These are phyloP conservation scores for Telopea speciosissima DNA, from an alignment of 177 flowering plant genomes.

Conservation along the genomic window DNA sequence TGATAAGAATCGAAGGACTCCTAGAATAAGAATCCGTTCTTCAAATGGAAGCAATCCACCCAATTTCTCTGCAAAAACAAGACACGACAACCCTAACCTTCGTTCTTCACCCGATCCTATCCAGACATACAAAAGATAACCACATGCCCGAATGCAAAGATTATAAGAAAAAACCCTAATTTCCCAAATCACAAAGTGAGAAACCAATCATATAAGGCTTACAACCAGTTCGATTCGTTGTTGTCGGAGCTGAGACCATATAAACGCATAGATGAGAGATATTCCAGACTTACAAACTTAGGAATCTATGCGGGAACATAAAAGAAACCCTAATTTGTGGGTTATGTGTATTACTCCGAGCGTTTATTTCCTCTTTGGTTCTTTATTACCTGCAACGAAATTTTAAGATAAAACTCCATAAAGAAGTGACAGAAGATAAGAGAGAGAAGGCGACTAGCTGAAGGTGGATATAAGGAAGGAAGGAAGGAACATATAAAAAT, in stretches of 20 bases:
- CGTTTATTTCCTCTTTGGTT: not conserved
- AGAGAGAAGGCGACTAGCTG: not conserved
- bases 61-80: not conserved
- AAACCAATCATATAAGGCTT: not conserved
- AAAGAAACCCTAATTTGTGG: not conserved
- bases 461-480: no score
- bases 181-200: not conserved
- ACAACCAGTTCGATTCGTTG: not conserved
- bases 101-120: conserved; percentile 3
- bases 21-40: conserved; percentile 5
- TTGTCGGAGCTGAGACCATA: not conserved
- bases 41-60: not conserved
- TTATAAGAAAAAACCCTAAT: not conserved
- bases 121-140: not conserved
- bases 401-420: no score
- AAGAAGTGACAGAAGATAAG: not conserved
- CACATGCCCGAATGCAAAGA: no score
- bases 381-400: not conserved
- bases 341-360: not conserved
- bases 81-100: not conserved
- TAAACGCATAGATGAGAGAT: not conserved
- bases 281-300: not conserved
- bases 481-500: no score
- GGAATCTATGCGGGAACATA: not conserved
- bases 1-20: conserved; percentile 15